These are phyloP conservation scores for Moelleriella libera DNA, from an alignment of 2,329 filamentous ascomycete species.

Conservation along the genomic window DNA sequence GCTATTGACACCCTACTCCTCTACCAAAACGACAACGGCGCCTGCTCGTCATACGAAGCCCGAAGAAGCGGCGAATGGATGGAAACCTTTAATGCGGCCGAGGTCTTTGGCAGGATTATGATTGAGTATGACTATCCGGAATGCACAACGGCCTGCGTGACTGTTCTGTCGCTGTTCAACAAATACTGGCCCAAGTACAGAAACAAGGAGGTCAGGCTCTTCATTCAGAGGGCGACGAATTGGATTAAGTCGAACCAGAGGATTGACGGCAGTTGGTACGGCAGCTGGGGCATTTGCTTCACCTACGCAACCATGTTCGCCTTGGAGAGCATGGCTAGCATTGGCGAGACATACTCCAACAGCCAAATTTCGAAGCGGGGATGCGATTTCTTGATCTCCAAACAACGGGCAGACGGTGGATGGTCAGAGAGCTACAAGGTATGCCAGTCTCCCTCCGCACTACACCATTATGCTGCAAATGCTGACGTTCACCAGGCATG, in stretches of 20 bases:
- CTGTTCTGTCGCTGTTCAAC: slow-evolving; percentile 69
- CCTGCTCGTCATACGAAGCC: slow-evolving; percentile 81
- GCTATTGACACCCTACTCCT: slow-evolving; percentile 82
- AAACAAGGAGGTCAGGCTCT: slow-evolving; percentile 54
- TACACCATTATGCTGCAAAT: neutral
- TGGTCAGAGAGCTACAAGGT: slow-evolving; percentile 92
- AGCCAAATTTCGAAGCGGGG: slow-evolving; percentile 57
- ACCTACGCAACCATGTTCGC: slow-evolving; percentile 97
- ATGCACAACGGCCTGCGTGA: slow-evolving; percentile 91
- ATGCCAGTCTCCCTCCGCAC: neutral
- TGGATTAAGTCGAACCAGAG: slow-evolving; percentile 75
- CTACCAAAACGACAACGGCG: slow-evolving; percentile 78
- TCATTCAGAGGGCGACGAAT: slow-evolving; percentile 58
- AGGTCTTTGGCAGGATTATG: slow-evolving; percentile 96
- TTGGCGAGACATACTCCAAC: slow-evolving; percentile 69
- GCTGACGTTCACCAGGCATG: slow-evolving; percentile 41
- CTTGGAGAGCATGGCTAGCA: slow-evolving; percentile 66
- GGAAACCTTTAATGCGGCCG: slow-evolving; percentile 84
- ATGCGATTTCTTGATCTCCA: slow-evolving; percentile 74
- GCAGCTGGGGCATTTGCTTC: slow-evolving; percentile 95
- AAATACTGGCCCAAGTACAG: slow-evolving; percentile 74
- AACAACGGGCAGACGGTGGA: slow-evolving; percentile 78
- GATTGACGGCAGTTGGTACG: slow-evolving; percentile 88
- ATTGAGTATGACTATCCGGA: slow-evolving; percentile 97
- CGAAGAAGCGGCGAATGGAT: slow-evolving; percentile 64